phyloP scores from a whole-genome alignment of 192 early-diverging fungal species.

The Backusella westeae region DNA sequence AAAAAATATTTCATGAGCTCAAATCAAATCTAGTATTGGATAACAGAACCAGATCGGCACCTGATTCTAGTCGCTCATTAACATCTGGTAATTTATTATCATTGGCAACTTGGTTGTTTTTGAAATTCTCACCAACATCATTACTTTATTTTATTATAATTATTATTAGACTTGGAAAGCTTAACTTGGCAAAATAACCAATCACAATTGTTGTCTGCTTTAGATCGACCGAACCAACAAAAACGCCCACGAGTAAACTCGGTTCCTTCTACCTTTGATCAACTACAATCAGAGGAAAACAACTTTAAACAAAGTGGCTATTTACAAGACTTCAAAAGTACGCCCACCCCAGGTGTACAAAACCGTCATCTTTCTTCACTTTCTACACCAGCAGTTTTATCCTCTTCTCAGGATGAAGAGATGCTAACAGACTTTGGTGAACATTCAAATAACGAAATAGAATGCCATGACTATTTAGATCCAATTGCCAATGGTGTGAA shows the following conservation, averaged over 20 bases:
- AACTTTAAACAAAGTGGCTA: neutral
- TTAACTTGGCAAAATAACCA: neutral
- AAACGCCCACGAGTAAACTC: conserved; percentile 27
- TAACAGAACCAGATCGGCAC: neutral
- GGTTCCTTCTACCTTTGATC: conserved; percentile 18
- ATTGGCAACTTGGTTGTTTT: neutral
- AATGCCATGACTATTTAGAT: conserved; percentile 1
- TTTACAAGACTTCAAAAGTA: neutral
- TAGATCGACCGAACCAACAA: neutral
- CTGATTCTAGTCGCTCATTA: neutral
- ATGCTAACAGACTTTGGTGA: neutral
- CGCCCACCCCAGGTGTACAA: neutral
- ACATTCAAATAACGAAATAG: neutral
- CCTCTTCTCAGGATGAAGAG: neutral
- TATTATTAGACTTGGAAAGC: conserved; percentile 4
- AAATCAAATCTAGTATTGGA: conserved; percentile 11
- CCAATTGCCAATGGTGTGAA: conserved; percentile 14
- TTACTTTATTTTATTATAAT: neutral
- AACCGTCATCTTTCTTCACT: neutral
- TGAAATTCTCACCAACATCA: neutral
- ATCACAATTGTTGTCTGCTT: neutral
- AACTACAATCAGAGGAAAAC: conserved; percentile 7
- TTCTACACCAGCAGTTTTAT: neutral
- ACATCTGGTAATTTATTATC: neutral
- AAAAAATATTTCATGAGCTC: conserved; percentile 52